phyloP scores from a whole-genome alignment of 352 stramenopile genomes.

The Globisporangium yorkense region DNA sequence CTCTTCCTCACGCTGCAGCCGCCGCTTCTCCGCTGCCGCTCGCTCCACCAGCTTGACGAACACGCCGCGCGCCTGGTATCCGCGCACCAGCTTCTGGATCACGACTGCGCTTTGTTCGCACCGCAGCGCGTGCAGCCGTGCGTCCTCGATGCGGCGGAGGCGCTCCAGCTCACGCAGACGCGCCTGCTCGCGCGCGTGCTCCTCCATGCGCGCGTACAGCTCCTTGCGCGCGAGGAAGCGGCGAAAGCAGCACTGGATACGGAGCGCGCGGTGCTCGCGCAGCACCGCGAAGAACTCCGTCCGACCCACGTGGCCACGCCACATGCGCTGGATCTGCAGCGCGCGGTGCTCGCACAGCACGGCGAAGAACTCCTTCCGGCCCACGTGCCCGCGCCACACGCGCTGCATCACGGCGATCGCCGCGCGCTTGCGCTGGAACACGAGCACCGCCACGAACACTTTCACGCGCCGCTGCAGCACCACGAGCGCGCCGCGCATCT shows the following conservation, averaged over 20 bases:
- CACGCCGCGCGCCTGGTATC: slow-evolving; percentile 38
- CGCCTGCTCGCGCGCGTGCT: slow-evolving; percentile 27
- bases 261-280: slow-evolving; percentile 32
- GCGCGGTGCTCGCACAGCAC: slow-evolving; percentile 28
- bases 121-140: slow-evolving; percentile 11
- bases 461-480: slow-evolving; percentile 44
- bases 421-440: slow-evolving; percentile 24
- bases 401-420: slow-evolving; percentile 22
- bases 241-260: slow-evolving; percentile 44
- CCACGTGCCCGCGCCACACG: slow-evolving; percentile 29
- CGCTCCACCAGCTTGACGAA: slow-evolving; percentile 31
- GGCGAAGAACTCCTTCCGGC: slow-evolving; percentile 15
- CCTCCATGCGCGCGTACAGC: slow-evolving; percentile 19
- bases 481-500: slow-evolving; percentile 28
- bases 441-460: slow-evolving; percentile 32
- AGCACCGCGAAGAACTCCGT: slow-evolving; percentile 25
- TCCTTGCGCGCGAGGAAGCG: slow-evolving; percentile 32
- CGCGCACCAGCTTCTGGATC: slow-evolving; percentile 41
- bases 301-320: slow-evolving; percentile 32
- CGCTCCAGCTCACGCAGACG: slow-evolving; percentile 22
- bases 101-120: slow-evolving; percentile 28
- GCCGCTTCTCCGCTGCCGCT: slow-evolving; percentile 27
- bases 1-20: slow-evolving; percentile 20
- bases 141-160: slow-evolving; percentile 11
- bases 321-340: slow-evolving; percentile 41